phyloP scores from a whole-genome alignment of 106 monocot species.

The Acorus calamus region DNA sequence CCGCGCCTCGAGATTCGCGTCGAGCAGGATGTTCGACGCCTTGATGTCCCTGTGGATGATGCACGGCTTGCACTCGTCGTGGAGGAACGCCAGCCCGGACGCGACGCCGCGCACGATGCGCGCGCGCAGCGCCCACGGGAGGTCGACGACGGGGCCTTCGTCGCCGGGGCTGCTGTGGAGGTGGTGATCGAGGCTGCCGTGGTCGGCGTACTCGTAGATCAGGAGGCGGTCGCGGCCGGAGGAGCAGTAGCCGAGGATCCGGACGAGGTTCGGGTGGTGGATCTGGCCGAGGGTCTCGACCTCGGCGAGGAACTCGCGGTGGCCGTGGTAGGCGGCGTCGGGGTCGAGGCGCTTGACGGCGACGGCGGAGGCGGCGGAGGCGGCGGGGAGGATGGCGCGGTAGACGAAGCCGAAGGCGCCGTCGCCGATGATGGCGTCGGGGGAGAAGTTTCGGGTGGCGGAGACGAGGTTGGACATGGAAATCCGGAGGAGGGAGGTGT shows the following conservation, averaged over 20 bases:
- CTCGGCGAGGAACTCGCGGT: slow-evolving; percentile 85
- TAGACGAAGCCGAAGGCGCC: slow-evolving; percentile 91
- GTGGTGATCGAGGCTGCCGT: slow-evolving; percentile 70
- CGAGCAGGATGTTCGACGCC: slow-evolving; percentile 70
- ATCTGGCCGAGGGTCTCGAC: slow-evolving; percentile 60
- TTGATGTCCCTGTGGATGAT: slow-evolving; percentile 93
- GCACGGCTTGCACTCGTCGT: slow-evolving; percentile 50
- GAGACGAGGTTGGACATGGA: slow-evolving; percentile 51
- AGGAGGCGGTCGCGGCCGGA: slow-evolving; percentile 57
- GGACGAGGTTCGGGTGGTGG: slow-evolving; percentile 59
- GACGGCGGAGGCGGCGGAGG: slow-evolving; percentile 40
- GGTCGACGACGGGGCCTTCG: neutral
- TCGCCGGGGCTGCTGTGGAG: slow-evolving; percentile 35
- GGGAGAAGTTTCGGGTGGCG: slow-evolving; percentile 55
- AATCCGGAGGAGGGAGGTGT: slow-evolving; percentile 39
- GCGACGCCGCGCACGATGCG: slow-evolving; percentile 44
- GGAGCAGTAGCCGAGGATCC: slow-evolving; percentile 60
- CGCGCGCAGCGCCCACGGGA: slow-evolving; percentile 34
- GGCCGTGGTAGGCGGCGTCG: slow-evolving; percentile 44
- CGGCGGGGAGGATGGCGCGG: slow-evolving; percentile 48
- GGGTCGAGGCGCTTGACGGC: slow-evolving; percentile 72
- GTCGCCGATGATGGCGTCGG: slow-evolving; percentile 72
- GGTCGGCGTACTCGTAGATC: slow-evolving; percentile 65
- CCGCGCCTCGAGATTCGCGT: slow-evolving; percentile 32
- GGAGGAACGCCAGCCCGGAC: slow-evolving; percentile 55